Evolutionary conservation across 352 stramenopile species (phyloP).

Genomic region (Blastocystis sp.): DNA sequence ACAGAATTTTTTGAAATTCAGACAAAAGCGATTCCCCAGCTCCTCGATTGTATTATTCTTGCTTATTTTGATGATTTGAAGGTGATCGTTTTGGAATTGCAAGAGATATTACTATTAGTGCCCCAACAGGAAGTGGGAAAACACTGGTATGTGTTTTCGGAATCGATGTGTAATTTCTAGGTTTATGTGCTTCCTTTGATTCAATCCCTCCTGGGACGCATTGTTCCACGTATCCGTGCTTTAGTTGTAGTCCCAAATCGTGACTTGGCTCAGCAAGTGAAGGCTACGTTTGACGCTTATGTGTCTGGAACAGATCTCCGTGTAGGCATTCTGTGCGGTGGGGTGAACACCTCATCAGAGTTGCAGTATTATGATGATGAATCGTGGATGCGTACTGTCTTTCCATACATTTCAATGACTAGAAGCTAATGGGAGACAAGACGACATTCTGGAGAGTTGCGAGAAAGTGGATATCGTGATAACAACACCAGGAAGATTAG

Average conservation of each 20-base stretch:
- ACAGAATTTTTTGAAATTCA: conserved; percentile 61
- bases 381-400: not conserved
- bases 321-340: not conserved
- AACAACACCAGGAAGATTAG: conserved; percentile 38
- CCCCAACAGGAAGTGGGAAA: conserved; percentile 60
- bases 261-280: conserved; percentile 46
- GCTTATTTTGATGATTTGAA: not conserved
- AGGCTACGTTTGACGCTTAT: conserved; percentile 51
- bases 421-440: not conserved
- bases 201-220: conserved; percentile 9
- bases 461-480: conserved; percentile 49
- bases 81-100: conserved; percentile 43
- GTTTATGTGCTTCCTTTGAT: conserved; percentile 59
- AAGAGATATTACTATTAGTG: conserved; percentile 49
- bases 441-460: conserved; percentile 1
- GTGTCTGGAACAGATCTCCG: not conserved
- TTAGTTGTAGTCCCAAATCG: conserved; percentile 27
- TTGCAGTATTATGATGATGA: conserved; percentile 23
- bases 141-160: conserved; percentile 7
- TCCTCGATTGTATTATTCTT: conserved; percentile 27
- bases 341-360: not conserved
- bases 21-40: conserved; percentile 54
- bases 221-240: conserved; percentile 31
- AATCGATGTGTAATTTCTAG: not conserved
- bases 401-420: not conserved